These are phyloP conservation scores for Trichosanthes cucumerina DNA, from an alignment of 306 rosid genomes.

Conservation along the genomic window DNA sequence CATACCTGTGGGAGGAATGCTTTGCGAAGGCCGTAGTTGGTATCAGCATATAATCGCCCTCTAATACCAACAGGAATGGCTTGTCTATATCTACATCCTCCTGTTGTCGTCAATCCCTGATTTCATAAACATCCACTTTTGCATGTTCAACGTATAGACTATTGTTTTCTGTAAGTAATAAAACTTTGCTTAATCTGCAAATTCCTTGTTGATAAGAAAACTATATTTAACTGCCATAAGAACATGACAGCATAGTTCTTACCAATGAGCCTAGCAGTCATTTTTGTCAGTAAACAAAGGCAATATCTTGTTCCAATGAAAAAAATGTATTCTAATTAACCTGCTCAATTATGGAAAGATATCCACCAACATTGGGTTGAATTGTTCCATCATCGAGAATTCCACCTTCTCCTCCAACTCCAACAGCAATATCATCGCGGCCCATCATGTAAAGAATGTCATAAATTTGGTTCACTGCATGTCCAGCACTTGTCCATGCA, in stretches of 20 bases:
- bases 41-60: conserved; percentile 60
- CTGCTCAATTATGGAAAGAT: conserved; percentile 85
- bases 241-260: neutral
- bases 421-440: conserved; percentile 73
- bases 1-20: conserved; percentile 88
- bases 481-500: conserved; percentile 83
- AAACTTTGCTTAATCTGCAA: neutral
- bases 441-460: conserved; percentile 90
- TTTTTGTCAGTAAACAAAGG: neutral
- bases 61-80: conserved; percentile 63
- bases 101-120: conserved; percentile 69
- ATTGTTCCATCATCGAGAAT: conserved; percentile 61
- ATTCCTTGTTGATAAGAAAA: neutral
- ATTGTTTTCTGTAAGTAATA: neutral
- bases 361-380: conserved; percentile 82
- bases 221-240: neutral
- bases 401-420: conserved; percentile 94
- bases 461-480: conserved; percentile 82
- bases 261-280: neutral
- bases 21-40: conserved; percentile 67
- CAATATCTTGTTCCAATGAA: neutral
- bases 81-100: conserved; percentile 83
- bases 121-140: neutral
- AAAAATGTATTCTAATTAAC: conserved; percentile 22
- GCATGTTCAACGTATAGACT: neutral